Evolutionary conservation across 2,329 filamentous ascomycete genomes (phyloP).

Genomic region (Akanthomyces lecanii): DNA sequence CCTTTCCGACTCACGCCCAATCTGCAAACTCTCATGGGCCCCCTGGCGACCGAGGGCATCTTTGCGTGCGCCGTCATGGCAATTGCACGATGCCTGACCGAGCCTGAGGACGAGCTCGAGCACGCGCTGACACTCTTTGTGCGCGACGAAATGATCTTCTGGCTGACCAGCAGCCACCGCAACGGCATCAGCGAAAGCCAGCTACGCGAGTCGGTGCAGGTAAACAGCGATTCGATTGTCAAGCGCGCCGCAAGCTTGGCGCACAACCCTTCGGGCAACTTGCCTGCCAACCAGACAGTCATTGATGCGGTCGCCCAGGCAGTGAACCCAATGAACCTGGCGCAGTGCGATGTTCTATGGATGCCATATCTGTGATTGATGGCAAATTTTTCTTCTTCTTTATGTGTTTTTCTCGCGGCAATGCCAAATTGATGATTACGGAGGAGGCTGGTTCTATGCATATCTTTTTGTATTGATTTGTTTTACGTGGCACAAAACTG

Average conservation of each 20-base stretch:
- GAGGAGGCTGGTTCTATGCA: neutral
- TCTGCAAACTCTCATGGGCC: conserved; percentile 92
- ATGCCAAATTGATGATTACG: conserved; percentile 7
- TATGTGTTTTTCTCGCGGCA: neutral
- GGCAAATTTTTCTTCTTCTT: neutral
- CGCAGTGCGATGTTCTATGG: conserved; percentile 88
- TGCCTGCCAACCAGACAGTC: conserved; percentile 95
- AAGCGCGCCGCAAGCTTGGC: conserved; percentile 85
- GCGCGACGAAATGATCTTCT: conserved; percentile 95
- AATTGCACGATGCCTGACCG: conserved; percentile 88
- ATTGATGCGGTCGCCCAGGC: conserved; percentile 92
- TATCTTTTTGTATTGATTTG: neutral
- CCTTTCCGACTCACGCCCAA: conserved; percentile 97
- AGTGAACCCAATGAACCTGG: conserved; percentile 85
- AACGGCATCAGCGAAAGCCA: conserved; percentile 53
- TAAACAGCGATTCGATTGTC: conserved; percentile 86
- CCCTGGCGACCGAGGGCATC: conserved; percentile 91
- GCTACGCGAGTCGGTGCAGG: conserved; percentile 73
- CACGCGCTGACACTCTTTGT: conserved; percentile 94
- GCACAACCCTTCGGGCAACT: conserved; percentile 68
- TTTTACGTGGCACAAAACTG: neutral
- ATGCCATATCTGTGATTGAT: conserved; percentile 79
- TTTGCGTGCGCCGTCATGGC: conserved; percentile 95
- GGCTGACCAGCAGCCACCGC: conserved; percentile 80
- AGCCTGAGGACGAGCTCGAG: conserved; percentile 86